Percentiles rank a stretch among this genome's conserved stretches.
These are phyloP conservation scores for Poronia punctata DNA, from an alignment of 495 filamentous ascomycete species.

Conservation along the genomic window DNA sequence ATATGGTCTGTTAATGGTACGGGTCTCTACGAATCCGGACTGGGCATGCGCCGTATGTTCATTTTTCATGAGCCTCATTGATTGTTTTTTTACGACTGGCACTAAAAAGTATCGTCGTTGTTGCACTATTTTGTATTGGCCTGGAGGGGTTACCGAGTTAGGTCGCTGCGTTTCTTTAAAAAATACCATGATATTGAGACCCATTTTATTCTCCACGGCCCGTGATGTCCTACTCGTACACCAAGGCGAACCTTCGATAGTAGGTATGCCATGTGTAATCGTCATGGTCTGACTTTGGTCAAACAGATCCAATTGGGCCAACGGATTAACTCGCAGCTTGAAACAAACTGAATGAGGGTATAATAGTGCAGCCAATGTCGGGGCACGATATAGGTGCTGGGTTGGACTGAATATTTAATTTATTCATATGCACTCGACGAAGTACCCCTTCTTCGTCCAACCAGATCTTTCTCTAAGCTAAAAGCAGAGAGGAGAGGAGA, in stretches of 20 bases:
- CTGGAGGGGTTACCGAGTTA: slow-evolving; percentile 15
- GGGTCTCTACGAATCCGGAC: slow-evolving; percentile 3
- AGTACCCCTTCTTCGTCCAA: not conserved
- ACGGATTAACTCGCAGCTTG: too few relatives aligned
- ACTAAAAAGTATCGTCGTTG: slow-evolving; percentile 13
- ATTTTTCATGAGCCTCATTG: slow-evolving; percentile 2
- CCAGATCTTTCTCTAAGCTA: not conserved
- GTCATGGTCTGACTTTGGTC: too few relatives aligned
- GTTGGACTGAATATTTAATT: too few relatives aligned
- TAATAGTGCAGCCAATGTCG: too few relatives aligned
- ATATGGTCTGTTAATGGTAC: slow-evolving; percentile 4
- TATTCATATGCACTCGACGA: not conserved
- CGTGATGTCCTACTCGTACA: too few relatives aligned
- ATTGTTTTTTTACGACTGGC: slow-evolving; percentile 11
- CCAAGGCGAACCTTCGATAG: too few relatives aligned
- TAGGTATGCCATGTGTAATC: too few relatives aligned
- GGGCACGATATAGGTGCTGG: too few relatives aligned
- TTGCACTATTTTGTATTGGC: slow-evolving; percentile 16
- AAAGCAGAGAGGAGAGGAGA: not conserved
- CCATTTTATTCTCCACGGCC: not conserved
- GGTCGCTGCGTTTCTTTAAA: slow-evolving; percentile 18
- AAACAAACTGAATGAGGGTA: too few relatives aligned
- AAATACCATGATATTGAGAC: slow-evolving; percentile 13
- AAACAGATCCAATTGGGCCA: too few relatives aligned
- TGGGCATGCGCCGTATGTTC: slow-evolving; percentile 1